Evolutionary conservation across 768 basidiomycete genomes (phyloP).

Genomic region (Rhizopogon roseolus): DNA sequence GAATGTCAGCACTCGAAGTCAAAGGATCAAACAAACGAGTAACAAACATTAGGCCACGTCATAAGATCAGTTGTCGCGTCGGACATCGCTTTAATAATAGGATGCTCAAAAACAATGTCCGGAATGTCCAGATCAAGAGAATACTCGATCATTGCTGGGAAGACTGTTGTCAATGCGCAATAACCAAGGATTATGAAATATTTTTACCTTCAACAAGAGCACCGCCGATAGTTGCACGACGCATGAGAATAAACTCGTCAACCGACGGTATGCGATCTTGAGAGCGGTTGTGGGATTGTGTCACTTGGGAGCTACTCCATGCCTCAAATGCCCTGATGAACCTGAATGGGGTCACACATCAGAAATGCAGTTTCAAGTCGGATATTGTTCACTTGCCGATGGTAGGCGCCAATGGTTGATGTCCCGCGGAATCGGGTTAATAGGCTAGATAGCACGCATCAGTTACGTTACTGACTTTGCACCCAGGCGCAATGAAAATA

Average conservation of each 20-base stretch:
- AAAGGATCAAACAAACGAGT: neutral
- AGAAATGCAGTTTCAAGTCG: neutral
- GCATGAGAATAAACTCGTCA: conserved; percentile 33
- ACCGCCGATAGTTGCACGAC: conserved; percentile 31
- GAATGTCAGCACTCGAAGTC: conserved; percentile 8
- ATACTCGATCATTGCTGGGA: conserved; percentile 31
- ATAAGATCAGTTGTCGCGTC: conserved; percentile 36
- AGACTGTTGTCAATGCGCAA: conserved; percentile 1
- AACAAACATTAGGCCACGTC: conserved; percentile 37
- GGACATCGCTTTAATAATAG: conserved; percentile 31
- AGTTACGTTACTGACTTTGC: conserved; percentile 10
- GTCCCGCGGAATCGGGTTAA: conserved; percentile 30
- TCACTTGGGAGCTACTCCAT: conserved; percentile 32
- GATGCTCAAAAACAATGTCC: conserved; percentile 29
- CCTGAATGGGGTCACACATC: conserved; percentile 11
- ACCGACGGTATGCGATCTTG: conserved; percentile 32
- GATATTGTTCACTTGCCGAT: conserved; percentile 17
- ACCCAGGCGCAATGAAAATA: conserved; percentile 1
- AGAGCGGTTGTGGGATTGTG: conserved; percentile 30
- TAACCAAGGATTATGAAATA: neutral
- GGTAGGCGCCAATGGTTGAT: conserved; percentile 31
- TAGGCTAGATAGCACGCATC: conserved; percentile 14
- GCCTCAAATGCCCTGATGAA: conserved; percentile 30
- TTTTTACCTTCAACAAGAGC: conserved; percentile 33
- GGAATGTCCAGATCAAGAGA: conserved; percentile 33